These are phyloP conservation scores for Phylloboletellus chloephorus DNA, from an alignment of 1,284 basidiomycete genomes.

Conservation along the genomic window DNA sequence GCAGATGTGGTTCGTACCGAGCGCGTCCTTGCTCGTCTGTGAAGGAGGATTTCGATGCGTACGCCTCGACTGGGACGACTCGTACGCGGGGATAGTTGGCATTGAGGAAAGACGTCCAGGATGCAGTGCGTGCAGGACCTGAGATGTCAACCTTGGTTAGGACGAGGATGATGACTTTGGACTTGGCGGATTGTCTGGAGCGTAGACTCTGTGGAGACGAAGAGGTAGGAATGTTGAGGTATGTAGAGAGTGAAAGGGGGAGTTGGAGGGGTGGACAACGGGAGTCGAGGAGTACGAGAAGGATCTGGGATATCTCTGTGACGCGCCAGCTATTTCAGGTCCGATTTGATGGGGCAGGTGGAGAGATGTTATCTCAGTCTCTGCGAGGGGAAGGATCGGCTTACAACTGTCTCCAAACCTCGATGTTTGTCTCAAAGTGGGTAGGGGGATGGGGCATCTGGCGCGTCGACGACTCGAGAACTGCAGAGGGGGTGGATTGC, in stretches of 20 bases:
- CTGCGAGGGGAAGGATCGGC: constrained; percentile 29
- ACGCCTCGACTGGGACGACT: constrained; percentile 73
- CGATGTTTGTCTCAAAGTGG: constrained; percentile 83
- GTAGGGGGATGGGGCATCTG: constrained; percentile 61
- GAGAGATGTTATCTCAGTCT: constrained; percentile 7
- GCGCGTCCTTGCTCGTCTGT: constrained; percentile 40
- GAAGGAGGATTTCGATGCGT: constrained; percentile 42
- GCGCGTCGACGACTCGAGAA: constrained; percentile 18
- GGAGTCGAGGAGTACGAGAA: constrained; percentile 82
- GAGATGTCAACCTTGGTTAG: constrained; percentile 83
- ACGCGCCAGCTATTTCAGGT: constrained; percentile 69
- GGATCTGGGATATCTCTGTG: constrained; percentile 77
- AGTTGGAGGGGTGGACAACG: constrained; percentile 75
- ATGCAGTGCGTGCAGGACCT: constrained; percentile 48
- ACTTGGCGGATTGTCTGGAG: constrained; percentile 27
- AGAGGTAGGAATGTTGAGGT: constrained; percentile 33
- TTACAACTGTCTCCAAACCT: constrained; percentile 89
- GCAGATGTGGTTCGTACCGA: constrained; percentile 62
- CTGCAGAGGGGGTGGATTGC: neutral
- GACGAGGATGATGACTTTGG: constrained; percentile 65
- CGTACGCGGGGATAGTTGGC: constrained; percentile 48
- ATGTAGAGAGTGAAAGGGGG: constrained; percentile 50
- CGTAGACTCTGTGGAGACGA: constrained; percentile 2
- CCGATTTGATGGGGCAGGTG: constrained; percentile 1
- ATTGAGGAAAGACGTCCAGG: constrained; percentile 67